Evolutionary conservation across 805 yeast species (phyloP).

Genomic region (Pichia manshurica): DNA sequence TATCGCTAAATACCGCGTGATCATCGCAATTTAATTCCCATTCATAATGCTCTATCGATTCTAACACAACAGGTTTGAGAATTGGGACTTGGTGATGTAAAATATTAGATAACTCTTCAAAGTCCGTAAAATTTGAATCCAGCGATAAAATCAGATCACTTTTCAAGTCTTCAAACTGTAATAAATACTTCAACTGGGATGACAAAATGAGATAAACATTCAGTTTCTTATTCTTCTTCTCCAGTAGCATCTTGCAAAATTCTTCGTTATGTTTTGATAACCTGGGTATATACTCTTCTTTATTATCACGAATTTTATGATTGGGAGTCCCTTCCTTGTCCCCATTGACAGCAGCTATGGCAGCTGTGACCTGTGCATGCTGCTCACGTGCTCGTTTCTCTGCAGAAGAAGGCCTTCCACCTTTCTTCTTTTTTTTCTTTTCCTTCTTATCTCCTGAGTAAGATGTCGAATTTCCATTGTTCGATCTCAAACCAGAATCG

Average conservation of each 20-base stretch:
- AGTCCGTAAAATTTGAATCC: conserved; percentile 33
- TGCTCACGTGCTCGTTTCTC: conserved; percentile 8
- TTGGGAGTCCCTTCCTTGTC: conserved; percentile 3
- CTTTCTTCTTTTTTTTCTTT: conserved; percentile 5
- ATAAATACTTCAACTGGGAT: conserved; percentile 36
- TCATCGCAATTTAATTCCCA: conserved; percentile 15
- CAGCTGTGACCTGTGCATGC: conserved; percentile 2
- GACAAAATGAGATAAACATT: conserved; percentile 41
- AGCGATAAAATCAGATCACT: conserved; percentile 44
- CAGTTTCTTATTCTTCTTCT: conserved; percentile 19
- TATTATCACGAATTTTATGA: conserved; percentile 7
- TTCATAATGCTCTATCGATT: conserved; percentile 41
- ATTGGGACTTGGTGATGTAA: conserved; percentile 33
- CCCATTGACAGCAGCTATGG: background rate
- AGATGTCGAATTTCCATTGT: background rate
- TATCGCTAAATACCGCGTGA: background rate
- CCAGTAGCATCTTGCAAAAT: conserved; percentile 16
- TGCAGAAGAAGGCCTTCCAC: conserved; percentile 7
- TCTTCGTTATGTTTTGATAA: conserved; percentile 29
- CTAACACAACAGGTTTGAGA: conserved; percentile 39
- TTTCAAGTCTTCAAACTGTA: conserved; percentile 30
- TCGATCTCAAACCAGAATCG: background rate
- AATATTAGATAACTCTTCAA: conserved; percentile 10
- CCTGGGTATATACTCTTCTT: conserved; percentile 29
- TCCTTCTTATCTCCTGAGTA: background rate